Percentiles rank a stretch among this genome's conserved stretches.
Conservation (phyloP, 805 yeast species). For the Yamadazyma laniorum region DNA sequence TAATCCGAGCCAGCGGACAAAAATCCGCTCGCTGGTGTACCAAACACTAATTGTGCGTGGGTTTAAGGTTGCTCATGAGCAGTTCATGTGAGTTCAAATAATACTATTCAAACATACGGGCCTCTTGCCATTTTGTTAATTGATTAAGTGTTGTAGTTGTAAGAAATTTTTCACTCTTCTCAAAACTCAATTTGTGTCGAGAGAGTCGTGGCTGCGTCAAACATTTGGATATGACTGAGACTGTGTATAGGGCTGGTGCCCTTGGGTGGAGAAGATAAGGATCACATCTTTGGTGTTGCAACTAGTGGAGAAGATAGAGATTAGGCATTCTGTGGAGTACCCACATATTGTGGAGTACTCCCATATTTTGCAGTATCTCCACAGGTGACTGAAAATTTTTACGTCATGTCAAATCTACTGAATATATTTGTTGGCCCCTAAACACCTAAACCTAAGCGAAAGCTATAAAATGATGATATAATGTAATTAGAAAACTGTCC, state of each 20-base stretch:
- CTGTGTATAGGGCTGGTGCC: no score
- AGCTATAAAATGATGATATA: no score
- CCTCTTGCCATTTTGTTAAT: constrained; percentile 48
- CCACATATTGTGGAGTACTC: no score
- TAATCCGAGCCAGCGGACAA: constrained; percentile 26
- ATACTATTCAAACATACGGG: constrained; percentile 41
- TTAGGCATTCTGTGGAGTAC: no score
- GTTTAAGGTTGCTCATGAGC: constrained; percentile 8
- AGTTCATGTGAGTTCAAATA: constrained; percentile 4
- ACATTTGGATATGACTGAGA: no score
- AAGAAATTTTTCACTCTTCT: constrained; percentile 2
- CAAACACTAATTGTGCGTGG: constrained; percentile 4
- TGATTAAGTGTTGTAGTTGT: constrained; percentile 7
- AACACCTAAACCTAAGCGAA: not conserved
- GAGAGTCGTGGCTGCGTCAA: no score
- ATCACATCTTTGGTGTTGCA: no score
- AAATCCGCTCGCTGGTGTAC: constrained; percentile 13
- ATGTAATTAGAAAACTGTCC: constrained; percentile 29
- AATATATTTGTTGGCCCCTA: not conserved
- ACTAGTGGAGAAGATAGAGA: no score
- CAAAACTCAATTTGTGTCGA: no score
- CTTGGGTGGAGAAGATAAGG: no score
- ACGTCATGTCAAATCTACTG: not conserved
- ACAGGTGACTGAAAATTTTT: constrained; percentile 6
- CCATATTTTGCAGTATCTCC: no score